These are phyloP conservation scores for Talinum fruticosum DNA, from an alignment of 148 eudicot genomes.

Conservation along the genomic window DNA sequence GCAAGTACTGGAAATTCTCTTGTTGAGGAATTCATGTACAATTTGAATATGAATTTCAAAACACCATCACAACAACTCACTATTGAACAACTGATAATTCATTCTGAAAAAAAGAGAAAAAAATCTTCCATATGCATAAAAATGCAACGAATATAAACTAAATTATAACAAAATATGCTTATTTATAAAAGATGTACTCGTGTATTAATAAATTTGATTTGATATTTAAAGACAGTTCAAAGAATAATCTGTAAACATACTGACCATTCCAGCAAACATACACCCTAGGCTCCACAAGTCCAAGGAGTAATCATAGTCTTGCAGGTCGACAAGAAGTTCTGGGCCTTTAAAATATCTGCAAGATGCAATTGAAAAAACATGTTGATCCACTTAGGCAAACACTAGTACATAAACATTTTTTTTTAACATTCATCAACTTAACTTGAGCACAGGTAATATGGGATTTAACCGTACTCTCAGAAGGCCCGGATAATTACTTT, in stretches of 20 bases:
- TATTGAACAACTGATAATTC: background rate
- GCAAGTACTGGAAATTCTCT: background rate
- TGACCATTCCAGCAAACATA: constrained; percentile 99
- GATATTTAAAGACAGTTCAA: background rate
- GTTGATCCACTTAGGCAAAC: background rate
- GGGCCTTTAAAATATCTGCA: constrained; percentile 98
- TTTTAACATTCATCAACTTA: background rate
- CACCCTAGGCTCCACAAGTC: constrained; percentile 99
- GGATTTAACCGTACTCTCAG: no score
- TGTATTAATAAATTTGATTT: no score
- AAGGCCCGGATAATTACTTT: no score
- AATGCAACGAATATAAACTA: no score
- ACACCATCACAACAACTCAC: no score
- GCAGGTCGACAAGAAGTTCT: constrained; percentile 96
- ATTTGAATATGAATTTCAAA: background rate
- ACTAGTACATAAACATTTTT: background rate
- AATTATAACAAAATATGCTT: no score
- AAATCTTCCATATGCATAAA: no score
- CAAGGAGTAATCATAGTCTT: constrained; percentile 97
- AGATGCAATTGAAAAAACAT: constrained; percentile 3
- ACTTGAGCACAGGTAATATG: background rate
- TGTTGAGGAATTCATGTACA: background rate
- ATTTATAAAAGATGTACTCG: no score
- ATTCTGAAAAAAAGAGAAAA: background rate
- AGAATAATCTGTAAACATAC: constrained; percentile 12